These are phyloP conservation scores for Botrytis fragariae DNA, from an alignment of 2,329 filamentous ascomycete genomes.

Conservation along the genomic window DNA sequence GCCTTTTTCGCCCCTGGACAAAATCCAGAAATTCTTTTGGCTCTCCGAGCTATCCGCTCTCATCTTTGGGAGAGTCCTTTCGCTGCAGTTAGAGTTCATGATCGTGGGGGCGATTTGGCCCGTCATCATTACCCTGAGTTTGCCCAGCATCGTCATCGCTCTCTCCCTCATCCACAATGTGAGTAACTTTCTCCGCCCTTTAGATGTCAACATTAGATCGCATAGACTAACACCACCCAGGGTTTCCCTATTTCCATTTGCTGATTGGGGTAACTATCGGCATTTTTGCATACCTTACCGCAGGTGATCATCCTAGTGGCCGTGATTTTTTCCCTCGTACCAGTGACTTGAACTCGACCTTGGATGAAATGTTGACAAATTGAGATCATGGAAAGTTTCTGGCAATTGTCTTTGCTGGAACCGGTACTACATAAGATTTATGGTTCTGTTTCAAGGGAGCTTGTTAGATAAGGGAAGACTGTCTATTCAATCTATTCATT, in stretches of 20 bases:
- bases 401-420: background rate
- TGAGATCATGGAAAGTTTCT: background rate
- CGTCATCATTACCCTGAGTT: background rate
- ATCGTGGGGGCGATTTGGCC: background rate
- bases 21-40: background rate
- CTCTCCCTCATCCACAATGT: conserved; percentile 7
- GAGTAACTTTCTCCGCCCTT: background rate
- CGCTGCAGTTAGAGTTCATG: background rate
- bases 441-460: no score
- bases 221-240: background rate
- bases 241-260: conserved; percentile 9
- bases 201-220: background rate
- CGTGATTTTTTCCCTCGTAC: no score
- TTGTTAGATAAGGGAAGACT: background rate
- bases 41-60: background rate
- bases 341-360: background rate
- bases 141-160: background rate
- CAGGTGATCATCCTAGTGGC: background rate
- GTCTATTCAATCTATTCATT: background rate
- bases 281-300: background rate
- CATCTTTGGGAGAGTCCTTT: background rate
- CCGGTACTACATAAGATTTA: background rate
- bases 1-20: background rate
- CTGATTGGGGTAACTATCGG: background rate
- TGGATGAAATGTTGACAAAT: background rate